phyloP scores from a whole-genome alignment of 768 basidiomycete species.

The Boletus pseudo-olivaceus region DNA sequence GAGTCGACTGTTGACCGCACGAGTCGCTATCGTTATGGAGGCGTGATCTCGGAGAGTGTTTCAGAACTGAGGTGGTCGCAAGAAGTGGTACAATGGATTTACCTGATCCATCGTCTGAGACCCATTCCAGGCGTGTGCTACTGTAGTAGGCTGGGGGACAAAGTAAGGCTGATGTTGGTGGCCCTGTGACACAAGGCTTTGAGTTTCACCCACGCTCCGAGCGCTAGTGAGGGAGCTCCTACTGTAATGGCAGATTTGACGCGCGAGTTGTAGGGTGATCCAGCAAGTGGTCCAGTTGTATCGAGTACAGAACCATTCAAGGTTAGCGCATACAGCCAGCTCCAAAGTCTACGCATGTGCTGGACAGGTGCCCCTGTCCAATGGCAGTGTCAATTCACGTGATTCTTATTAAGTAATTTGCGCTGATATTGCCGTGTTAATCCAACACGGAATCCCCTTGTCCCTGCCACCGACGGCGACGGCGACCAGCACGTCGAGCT shows the following conservation, averaged over 20 bases:
- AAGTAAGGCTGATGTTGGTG: too few relatives aligned
- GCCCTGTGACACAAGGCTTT: too few relatives aligned
- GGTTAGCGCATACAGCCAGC: too few relatives aligned
- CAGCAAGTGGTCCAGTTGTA: too few relatives aligned
- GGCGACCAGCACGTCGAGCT: conserved; percentile 25
- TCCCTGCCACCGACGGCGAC: conserved; percentile 35
- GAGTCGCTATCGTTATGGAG: background rate
- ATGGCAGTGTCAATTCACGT: conserved; percentile 24
- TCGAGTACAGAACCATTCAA: too few relatives aligned
- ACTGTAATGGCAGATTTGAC: background rate
- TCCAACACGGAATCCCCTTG: conserved; percentile 35
- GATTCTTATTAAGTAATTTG: conserved; percentile 31
- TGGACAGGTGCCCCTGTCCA: background rate
- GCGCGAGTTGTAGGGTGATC: background rate
- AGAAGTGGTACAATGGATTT: background rate
- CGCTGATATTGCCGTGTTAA: conserved; percentile 27
- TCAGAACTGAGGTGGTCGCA: background rate
- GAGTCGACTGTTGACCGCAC: conserved; percentile 1
- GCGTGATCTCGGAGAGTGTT: conserved; percentile 2
- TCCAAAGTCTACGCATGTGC: too few relatives aligned
- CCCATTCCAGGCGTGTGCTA: conserved; percentile 7
- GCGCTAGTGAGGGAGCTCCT: background rate
- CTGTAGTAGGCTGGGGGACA: too few relatives aligned
- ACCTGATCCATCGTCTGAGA: conserved; percentile 25
- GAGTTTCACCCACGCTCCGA: background rate